Evolutionary conservation across 1,284 basidiomycete genomes (phyloP).

Genomic region (Puccinia horiana): DNA sequence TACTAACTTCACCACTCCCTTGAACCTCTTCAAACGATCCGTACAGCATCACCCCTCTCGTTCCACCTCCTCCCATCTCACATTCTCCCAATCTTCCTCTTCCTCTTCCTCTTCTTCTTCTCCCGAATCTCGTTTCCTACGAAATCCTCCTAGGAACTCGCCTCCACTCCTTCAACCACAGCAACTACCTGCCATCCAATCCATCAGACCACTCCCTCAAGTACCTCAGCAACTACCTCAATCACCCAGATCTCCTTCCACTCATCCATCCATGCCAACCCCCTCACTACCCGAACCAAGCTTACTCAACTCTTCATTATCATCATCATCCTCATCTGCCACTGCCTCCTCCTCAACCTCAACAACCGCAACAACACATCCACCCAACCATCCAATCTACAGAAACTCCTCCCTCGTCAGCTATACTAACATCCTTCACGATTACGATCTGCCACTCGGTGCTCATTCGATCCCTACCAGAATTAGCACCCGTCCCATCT

Average conservation of each 20-base stretch:
- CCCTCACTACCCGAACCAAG: background rate
- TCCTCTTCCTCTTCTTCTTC: too few relatives aligned
- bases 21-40: background rate
- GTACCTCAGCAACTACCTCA: background rate
- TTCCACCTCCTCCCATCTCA: background rate
- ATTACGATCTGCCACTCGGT: slow-evolving; percentile 26
- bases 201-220: background rate
- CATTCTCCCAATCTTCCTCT: background rate
- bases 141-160: background rate
- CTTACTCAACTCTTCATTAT: background rate
- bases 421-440: slow-evolving; percentile 16
- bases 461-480: slow-evolving; percentile 27
- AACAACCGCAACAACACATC: slow-evolving; percentile 9
- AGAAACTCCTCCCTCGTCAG: background rate
- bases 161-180: background rate
- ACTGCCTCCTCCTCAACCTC: background rate
- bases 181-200: background rate
- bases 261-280: background rate
- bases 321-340: background rate
- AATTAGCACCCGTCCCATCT: slow-evolving; percentile 33
- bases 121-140: too few relatives aligned
- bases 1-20: background rate
- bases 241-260: background rate
- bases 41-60: background rate
- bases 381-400: background rate